These are phyloP conservation scores for Rhodotorula sp. DNA, from an alignment of 1,284 basidiomycete species.

Conservation along the genomic window DNA sequence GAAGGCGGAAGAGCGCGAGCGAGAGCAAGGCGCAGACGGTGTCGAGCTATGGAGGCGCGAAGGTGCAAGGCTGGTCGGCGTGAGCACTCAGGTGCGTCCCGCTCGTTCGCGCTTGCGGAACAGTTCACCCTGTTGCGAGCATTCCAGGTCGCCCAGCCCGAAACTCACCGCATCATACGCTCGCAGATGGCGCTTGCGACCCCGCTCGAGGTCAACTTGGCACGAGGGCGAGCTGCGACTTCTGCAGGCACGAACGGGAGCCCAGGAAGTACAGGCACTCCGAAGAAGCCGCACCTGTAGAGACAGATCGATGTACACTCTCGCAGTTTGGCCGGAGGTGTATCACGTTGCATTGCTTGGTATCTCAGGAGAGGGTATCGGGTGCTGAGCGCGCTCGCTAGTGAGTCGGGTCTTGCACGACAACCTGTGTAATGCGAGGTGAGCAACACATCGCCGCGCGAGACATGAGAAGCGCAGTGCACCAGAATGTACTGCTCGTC, in stretches of 20 bases:
- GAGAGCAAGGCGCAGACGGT: slow-evolving; percentile 3
- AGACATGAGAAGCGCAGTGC: background rate
- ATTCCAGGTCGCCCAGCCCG: too few species aligned
- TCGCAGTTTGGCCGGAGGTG: background rate
- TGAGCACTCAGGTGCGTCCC: slow-evolving; percentile 35
- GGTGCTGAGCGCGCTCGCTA: slow-evolving; percentile 5
- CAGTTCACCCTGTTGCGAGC: too few species aligned
- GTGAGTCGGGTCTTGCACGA: slow-evolving; percentile 36
- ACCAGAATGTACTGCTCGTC: slow-evolving; percentile 77
- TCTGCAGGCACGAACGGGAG: background rate
- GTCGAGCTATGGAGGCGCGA: slow-evolving; percentile 25
- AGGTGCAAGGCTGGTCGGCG: slow-evolving; percentile 27
- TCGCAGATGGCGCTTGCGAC: slow-evolving; percentile 31
- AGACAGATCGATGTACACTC: background rate
- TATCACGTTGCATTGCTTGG: background rate
- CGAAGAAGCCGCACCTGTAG: slow-evolving; percentile 5
- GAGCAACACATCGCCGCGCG: background rate
- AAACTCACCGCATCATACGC: background rate
- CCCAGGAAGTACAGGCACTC: background rate
- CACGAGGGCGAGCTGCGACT: background rate
- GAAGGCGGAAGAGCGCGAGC: background rate
- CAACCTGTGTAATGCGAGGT: slow-evolving; percentile 9
- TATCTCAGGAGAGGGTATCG: background rate
- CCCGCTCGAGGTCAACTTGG: slow-evolving; percentile 25
- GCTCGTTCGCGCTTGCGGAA: background rate